Percentiles rank a stretch among this genome's conserved stretches.
Evolutionary conservation across 495 filamentous ascomycete genomes (phyloP).

Genomic region (Daldinia loculata): DNA sequence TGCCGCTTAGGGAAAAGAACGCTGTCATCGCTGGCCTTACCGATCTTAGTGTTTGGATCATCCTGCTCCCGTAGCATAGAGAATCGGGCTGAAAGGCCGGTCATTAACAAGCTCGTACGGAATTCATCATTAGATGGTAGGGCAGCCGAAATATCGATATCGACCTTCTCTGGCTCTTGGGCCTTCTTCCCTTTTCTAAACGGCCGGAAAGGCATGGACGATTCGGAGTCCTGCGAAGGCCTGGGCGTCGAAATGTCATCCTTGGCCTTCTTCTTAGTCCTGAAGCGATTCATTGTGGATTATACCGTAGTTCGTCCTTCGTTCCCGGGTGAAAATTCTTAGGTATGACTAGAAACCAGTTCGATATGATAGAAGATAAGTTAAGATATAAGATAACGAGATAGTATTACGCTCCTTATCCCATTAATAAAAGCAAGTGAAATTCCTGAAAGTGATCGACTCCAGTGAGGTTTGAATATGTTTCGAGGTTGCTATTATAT

Average conservation of each 20-base stretch:
- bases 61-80: slow-evolving; percentile 96
- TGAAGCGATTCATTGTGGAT: slow-evolving; percentile 74
- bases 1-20: slow-evolving; percentile 84
- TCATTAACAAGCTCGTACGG: slow-evolving; percentile 96
- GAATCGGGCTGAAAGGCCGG: slow-evolving; percentile 91
- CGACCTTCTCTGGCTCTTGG: slow-evolving; percentile 65
- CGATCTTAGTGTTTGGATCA: slow-evolving; percentile 84
- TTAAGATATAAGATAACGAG: neutral
- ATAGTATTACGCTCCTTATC: slow-evolving; percentile 11
- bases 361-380: neutral
- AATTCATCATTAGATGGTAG: slow-evolving; percentile 90
- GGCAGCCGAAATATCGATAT: slow-evolving; percentile 75
- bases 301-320: neutral
- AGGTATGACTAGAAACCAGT: neutral
- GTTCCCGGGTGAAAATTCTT: neutral
- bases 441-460: slow-evolving; percentile 25
- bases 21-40: slow-evolving; percentile 94
- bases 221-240: slow-evolving; percentile 62
- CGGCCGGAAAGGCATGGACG: slow-evolving; percentile 60
- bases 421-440: slow-evolving; percentile 22
- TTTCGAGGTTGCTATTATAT: neutral
- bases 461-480: slow-evolving; percentile 20
- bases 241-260: slow-evolving; percentile 60
- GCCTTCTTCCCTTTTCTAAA: slow-evolving; percentile 67
- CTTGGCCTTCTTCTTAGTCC: slow-evolving; percentile 74